These are phyloP conservation scores for Blastomyces gilchristii DNA, from an alignment of 2,329 filamentous ascomycete species.

Conservation along the genomic window DNA sequence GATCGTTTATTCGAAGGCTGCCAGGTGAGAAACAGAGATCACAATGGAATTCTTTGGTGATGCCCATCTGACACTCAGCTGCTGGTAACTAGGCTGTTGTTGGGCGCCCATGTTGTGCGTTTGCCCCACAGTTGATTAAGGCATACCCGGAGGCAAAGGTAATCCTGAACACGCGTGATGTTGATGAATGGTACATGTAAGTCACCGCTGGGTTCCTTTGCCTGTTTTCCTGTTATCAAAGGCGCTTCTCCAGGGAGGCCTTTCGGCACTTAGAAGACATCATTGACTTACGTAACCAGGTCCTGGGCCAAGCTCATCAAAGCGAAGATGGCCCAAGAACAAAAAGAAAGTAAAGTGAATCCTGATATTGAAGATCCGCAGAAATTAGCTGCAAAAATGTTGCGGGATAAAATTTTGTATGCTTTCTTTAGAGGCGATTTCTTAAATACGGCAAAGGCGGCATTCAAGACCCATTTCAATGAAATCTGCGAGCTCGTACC, in stretches of 20 bases:
- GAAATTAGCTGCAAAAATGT: neutral
- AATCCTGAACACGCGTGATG: constrained; percentile 55
- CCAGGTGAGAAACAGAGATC: constrained; percentile 27
- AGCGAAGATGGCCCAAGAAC: neutral
- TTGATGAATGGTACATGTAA: constrained; percentile 52
- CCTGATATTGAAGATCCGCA: neutral
- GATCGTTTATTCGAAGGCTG: constrained; percentile 57
- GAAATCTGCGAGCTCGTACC: constrained; percentile 42
- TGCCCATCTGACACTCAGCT: neutral
- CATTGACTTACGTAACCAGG: neutral
- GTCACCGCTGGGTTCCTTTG: constrained; percentile 7
- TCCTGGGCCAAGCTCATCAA: neutral
- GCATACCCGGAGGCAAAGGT: constrained; percentile 67
- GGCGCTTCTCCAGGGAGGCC: neutral
- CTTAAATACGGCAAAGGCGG: constrained; percentile 52
- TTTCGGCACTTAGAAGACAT: neutral
- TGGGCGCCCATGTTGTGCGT: constrained; percentile 58
- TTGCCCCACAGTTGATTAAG: constrained; percentile 59
- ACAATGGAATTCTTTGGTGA: no score
- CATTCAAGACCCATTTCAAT: constrained; percentile 49
- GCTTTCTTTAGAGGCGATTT: constrained; percentile 53
- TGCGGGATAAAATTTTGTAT: neutral
- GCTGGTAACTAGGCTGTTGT: constrained; percentile 42
- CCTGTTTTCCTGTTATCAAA: neutral
- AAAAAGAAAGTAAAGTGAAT: neutral